Conservation (phyloP, 306 rosid species). For the Cicer yamashitae region DNA sequence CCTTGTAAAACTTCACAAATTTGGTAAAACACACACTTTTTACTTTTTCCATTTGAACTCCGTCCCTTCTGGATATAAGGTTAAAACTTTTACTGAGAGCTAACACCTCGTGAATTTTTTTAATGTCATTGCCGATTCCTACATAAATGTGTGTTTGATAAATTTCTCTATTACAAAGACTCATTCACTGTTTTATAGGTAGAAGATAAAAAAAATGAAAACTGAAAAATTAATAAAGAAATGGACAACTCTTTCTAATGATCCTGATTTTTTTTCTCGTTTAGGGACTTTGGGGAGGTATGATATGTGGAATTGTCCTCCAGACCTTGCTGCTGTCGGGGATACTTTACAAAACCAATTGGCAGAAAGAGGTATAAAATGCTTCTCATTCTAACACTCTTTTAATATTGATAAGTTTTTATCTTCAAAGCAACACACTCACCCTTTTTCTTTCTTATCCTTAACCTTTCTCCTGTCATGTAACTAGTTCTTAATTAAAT, state of each 20-base stretch:
- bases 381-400: constrained; percentile 8
- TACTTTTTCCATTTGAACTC: not conserved
- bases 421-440: constrained; percentile 17
- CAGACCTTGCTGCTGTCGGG: constrained; percentile 48
- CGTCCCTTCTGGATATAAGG: no score
- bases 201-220: not conserved
- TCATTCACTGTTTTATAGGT: not conserved
- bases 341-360: constrained; percentile 53
- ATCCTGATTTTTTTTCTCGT: constrained; percentile 11
- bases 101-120: no score
- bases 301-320: constrained; percentile 55
- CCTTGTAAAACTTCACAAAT: not conserved
- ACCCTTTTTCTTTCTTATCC: not conserved
- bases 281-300: constrained; percentile 64
- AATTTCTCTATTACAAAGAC: constrained; percentile 3
- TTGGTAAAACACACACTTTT: not conserved
- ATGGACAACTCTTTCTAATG: constrained; percentile 4
- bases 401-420: constrained; percentile 26
- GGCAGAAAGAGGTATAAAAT: constrained; percentile 57
- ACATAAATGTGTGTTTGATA: not conserved
- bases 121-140: not conserved
- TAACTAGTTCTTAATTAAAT: not conserved
- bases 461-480: not conserved
- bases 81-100: no score
- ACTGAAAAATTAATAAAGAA: not conserved